Base-by-base conservation (phyloP, 2,329 filamentous ascomycete species). In the Aspergillus jensenii region DNA sequence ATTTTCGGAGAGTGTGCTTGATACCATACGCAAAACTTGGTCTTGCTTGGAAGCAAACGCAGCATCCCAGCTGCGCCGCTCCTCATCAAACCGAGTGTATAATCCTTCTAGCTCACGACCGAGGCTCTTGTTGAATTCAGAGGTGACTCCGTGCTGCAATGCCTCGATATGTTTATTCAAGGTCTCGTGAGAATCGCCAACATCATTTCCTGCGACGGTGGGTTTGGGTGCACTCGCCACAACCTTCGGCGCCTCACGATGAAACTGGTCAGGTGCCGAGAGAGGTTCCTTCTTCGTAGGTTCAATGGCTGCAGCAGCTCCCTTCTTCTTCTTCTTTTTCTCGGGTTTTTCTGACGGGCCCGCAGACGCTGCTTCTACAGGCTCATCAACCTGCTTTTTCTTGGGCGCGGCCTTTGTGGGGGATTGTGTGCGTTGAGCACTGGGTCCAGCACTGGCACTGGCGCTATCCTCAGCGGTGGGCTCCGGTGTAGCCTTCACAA, bases 261-360 rank as follows among this genome's bases (percentile, higher is more conserved):
- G 59, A 17, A 21, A 15, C n/a, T 58, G 61, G 27, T 63, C 65
- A 4, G n/a, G 19, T 8, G n/a, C 19, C 2, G 55, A 25, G 9
- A 52, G 35, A 12, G 64, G 68, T 56, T 74, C 69, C 54, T 73
- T 77, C 56, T 87, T 85, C 2, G 76, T 77, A 35, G 76, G 72
- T 12, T 78, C 75, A 4, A 81, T 80, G 33, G 52, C 50, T 11
- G 56, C 48, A 12, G 56, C 53, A 25, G 63, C 57, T 23, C 74
- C 72, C 57, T 79, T 80, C 59, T 82, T 84, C 80, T 91, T 93
- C 81, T 91, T 84, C 69, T 84, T 90, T 78, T 88, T 90, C 67
- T 91, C 89, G 1, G 77, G 67, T 75, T 86, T 89, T 61, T 90
- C 87, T 1, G 76, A 63, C 25, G 60, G 55, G 37, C 58, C 65